These are phyloP conservation scores for Aspergillus sp. DNA, from an alignment of 2,329 filamentous ascomycete species.

Conservation along the genomic window DNA sequence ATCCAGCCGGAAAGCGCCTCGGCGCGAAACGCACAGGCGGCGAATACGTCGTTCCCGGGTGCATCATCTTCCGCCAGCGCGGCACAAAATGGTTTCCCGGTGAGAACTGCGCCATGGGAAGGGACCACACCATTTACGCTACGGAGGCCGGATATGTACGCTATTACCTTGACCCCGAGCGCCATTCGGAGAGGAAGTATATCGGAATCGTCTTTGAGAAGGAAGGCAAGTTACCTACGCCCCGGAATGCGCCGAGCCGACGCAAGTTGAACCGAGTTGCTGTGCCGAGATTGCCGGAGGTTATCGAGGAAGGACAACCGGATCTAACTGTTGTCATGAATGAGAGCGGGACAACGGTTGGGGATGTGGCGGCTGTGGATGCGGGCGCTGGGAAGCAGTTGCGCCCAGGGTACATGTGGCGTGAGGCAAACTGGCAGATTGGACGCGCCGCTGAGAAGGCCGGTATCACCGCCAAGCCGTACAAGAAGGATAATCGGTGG, in stretches of 20 bases:
- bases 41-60: slow-evolving; percentile 90
- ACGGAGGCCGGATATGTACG: slow-evolving; percentile 86
- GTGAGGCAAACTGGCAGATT: slow-evolving; percentile 68
- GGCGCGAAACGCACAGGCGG: slow-evolving; percentile 93
- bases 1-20: slow-evolving; percentile 78
- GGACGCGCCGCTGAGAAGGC: slow-evolving; percentile 62
- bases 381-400: slow-evolving; percentile 37
- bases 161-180: slow-evolving; percentile 86
- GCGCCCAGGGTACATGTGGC: slow-evolving; percentile 62
- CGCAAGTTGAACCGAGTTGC: slow-evolving; percentile 74
- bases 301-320: slow-evolving; percentile 22
- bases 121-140: slow-evolving; percentile 94
- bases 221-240: slow-evolving; percentile 74
- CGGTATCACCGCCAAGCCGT: slow-evolving; percentile 56
- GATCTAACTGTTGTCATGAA: slow-evolving; percentile 24
- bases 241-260: slow-evolving; percentile 69
- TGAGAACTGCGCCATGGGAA: slow-evolving; percentile 91
- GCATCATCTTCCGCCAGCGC: slow-evolving; percentile 97
- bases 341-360: slow-evolving; percentile 25
- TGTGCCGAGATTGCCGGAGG: slow-evolving; percentile 35
- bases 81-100: slow-evolving; percentile 93
- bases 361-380: slow-evolving; percentile 23
- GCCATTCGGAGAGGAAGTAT: slow-evolving; percentile 84
- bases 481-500: slow-evolving; percentile 61
- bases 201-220: slow-evolving; percentile 91